Percentiles rank a stretch among this genome's conserved stretches.
These are phyloP conservation scores for Prunus mira DNA, from an alignment of 306 rosid species.

Conservation along the genomic window DNA sequence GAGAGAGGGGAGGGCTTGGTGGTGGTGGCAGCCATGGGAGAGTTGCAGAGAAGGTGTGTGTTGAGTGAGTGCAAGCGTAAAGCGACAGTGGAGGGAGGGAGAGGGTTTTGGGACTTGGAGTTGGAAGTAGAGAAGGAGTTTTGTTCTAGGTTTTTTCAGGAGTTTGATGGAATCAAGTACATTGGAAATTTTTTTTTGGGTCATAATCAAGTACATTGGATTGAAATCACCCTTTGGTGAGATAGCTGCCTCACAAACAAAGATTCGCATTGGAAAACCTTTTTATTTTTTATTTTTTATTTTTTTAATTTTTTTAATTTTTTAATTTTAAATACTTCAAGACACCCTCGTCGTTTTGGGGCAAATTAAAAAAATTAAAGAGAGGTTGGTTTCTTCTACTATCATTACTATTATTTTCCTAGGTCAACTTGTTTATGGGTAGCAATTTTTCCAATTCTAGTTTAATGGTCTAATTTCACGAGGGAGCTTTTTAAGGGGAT, in stretches of 20 bases:
- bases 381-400: too few relatives aligned
- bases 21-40: slow-evolving; percentile 36
- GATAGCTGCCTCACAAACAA: neutral
- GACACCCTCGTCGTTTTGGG: neutral
- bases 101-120: neutral
- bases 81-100: neutral
- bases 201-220: neutral
- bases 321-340: neutral
- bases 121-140: neutral
- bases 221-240: neutral
- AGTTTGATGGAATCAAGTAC: neutral
- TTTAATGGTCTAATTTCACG: too few relatives aligned
- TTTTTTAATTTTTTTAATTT: too few relatives aligned
- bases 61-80: neutral
- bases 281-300: neutral
- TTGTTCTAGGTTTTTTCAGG: slow-evolving; percentile 14
- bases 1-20: slow-evolving; percentile 32
- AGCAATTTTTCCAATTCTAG: too few relatives aligned
- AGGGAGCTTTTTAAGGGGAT: too few relatives aligned
- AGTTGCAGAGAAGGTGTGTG: neutral
- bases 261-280: neutral
- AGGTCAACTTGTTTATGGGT: too few relatives aligned
- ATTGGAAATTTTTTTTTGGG: too few relatives aligned
- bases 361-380: too few relatives aligned
- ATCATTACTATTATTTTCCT: too few relatives aligned